A percentile compares a stretch with the other conserved stretches of the same genome.
phyloP scores from a whole-genome alignment of 352 stramenopile species.

The Globisporangium spinosum region DNA sequence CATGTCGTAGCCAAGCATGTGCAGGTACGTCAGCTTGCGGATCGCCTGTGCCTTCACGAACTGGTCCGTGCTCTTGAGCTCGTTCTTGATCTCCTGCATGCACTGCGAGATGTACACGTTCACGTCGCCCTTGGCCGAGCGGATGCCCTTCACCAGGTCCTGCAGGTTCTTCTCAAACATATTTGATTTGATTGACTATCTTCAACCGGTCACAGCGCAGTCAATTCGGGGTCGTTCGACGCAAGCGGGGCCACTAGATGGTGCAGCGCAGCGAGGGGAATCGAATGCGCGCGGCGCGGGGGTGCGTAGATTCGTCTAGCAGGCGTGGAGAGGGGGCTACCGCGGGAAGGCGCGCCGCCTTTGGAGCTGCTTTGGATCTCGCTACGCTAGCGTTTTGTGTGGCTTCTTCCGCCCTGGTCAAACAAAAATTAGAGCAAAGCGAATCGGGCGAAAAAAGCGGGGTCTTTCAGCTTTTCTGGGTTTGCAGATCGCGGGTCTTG shows the following conservation, averaged over 20 bases:
- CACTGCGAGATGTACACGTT: constrained; percentile 95
- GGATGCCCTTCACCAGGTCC: constrained; percentile 98
- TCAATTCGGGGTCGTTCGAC: constrained; percentile 1
- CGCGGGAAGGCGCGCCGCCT: constrained; percentile 3
- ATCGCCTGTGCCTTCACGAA: constrained; percentile 97
- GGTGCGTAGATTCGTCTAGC: background rate
- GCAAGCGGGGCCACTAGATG: background rate
- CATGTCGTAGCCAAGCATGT: constrained; percentile 99
- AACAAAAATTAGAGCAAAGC: background rate
- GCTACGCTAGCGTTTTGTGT: constrained; percentile 4
- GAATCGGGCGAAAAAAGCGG: background rate
- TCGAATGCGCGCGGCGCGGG: background rate
- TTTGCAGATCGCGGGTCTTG: background rate
- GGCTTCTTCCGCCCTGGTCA: constrained; percentile 12
- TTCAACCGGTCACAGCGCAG: background rate
- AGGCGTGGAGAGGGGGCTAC: background rate
- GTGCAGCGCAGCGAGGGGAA: constrained; percentile 1
- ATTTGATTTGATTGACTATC: constrained; percentile 4
- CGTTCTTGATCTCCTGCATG: constrained; percentile 97
- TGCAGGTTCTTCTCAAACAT: constrained; percentile 99
- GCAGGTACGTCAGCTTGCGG: constrained; percentile 95
- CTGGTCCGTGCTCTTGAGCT: constrained; percentile 95
- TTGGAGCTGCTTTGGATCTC: constrained; percentile 8
- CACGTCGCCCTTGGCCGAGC: constrained; percentile 94
- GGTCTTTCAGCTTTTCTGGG: background rate